These are phyloP conservation scores for Metarhizium robertsii DNA, from an alignment of 2,329 filamentous ascomycete genomes.

Conservation along the genomic window DNA sequence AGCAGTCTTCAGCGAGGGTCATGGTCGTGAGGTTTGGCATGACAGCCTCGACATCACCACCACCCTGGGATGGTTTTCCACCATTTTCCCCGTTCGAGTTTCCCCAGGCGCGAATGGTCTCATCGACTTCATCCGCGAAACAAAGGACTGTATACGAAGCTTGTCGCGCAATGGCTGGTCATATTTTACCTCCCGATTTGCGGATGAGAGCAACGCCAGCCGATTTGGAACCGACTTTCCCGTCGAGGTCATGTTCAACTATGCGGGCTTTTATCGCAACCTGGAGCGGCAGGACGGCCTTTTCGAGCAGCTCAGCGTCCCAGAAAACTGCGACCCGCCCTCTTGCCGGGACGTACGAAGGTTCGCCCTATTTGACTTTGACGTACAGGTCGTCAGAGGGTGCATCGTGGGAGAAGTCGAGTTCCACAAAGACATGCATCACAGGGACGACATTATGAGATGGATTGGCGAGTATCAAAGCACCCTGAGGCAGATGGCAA, in stretches of 20 bases:
- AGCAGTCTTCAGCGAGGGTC: conserved; percentile 19
- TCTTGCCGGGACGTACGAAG: neutral
- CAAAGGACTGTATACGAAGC: conserved; percentile 19
- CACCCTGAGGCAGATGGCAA: neutral
- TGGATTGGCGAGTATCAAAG: neutral
- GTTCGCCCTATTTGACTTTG: conserved; percentile 6
- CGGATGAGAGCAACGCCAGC: conserved; percentile 22
- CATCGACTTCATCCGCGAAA: conserved; percentile 7
- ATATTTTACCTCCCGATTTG: conserved; percentile 28
- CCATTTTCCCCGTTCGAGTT: conserved; percentile 23
- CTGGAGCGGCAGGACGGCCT: conserved; percentile 24
- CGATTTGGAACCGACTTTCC: neutral
- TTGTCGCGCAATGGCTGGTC: conserved; percentile 25
- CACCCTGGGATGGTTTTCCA: conserved; percentile 37
- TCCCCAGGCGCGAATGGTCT: neutral
- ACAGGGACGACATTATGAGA: conserved; percentile 1
- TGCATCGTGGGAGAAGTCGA: conserved; percentile 3
- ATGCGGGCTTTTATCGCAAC: conserved; percentile 31
- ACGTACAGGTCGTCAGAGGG: conserved; percentile 1
- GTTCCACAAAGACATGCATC: neutral
- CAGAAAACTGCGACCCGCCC: neutral
- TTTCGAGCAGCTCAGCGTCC: neutral
- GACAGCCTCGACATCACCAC: conserved; percentile 21
- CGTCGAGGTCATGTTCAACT: conserved; percentile 39
- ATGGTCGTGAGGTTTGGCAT: conserved; percentile 25